phyloP scores from a whole-genome alignment of 805 yeast genomes.

The Candida orba region DNA sequence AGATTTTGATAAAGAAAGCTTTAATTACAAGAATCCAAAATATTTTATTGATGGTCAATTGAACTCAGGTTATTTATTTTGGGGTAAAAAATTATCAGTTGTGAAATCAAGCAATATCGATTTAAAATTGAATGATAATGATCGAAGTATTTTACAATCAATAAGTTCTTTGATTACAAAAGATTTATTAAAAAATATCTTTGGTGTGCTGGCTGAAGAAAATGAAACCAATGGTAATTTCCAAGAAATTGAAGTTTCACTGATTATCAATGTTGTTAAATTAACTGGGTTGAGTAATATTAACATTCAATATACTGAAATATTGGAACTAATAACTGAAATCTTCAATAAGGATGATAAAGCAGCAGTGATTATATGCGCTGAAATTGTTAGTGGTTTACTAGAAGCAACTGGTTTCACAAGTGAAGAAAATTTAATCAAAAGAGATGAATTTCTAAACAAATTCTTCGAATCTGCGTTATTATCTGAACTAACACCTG shows the following conservation, averaged over 20 bases:
- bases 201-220: conserved; percentile 50
- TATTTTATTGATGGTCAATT: conserved; percentile 54
- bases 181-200: conserved; percentile 50
- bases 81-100: conserved; percentile 54
- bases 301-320: conserved; percentile 40
- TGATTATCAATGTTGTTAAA: conserved; percentile 43
- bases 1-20: conserved; percentile 42
- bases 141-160: conserved; percentile 31
- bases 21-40: conserved; percentile 36
- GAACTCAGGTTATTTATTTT: conserved; percentile 63
- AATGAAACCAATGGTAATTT: conserved; percentile 64
- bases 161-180: conserved; percentile 42
- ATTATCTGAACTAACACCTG: conserved; percentile 60
- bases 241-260: conserved; percentile 55
- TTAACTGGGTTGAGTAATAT: conserved; percentile 41
- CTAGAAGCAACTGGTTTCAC: conserved; percentile 41
- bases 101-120: conserved; percentile 28
- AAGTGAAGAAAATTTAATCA: conserved; percentile 24
- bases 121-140: conserved; percentile 33
- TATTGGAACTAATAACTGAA: conserved; percentile 41
- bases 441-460: conserved; percentile 41
- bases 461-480: conserved; percentile 40
- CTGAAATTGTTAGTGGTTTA: conserved; percentile 66
- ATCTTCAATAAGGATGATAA: conserved; percentile 61
- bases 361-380: conserved; percentile 63